Conservation (phyloP, 768 basidiomycete species). For the Mycena sanguinolenta region DNA sequence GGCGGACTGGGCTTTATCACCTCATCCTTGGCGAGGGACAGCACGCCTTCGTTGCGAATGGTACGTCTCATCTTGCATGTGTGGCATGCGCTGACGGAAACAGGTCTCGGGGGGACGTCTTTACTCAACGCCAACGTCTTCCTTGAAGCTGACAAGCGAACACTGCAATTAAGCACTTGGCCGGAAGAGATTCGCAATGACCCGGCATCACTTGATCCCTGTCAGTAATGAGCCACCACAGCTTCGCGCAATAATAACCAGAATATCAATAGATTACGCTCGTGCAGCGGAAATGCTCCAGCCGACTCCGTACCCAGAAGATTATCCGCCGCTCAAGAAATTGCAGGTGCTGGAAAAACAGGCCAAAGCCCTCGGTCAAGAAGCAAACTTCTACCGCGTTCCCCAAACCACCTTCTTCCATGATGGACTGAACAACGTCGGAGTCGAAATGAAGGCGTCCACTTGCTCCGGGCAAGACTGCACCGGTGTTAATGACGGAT, state of each 20-base stretch:
- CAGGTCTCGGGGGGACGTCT: constrained; percentile 39
- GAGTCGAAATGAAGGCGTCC: constrained; percentile 39
- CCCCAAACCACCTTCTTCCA: constrained; percentile 39
- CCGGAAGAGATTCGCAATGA: constrained; percentile 35
- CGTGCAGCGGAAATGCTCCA: constrained; percentile 38
- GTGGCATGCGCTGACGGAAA: neutral
- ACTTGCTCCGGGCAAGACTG: constrained; percentile 37
- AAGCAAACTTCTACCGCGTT: constrained; percentile 36
- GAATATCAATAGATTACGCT: constrained; percentile 27
- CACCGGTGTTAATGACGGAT: constrained; percentile 40
- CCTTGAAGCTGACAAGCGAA: constrained; percentile 35
- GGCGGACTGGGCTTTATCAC: constrained; percentile 35
- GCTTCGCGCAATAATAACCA: neutral
- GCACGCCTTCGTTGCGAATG: constrained; percentile 39
- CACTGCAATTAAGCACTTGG: constrained; percentile 32
- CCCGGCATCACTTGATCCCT: constrained; percentile 31
- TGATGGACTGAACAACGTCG: constrained; percentile 37
- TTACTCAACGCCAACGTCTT: constrained; percentile 41
- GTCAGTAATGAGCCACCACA: constrained; percentile 7
- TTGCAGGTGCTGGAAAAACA: constrained; percentile 36
- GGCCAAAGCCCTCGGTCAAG: constrained; percentile 30
- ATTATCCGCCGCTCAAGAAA: constrained; percentile 35
- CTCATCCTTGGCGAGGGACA: constrained; percentile 38
- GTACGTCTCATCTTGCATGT: constrained; percentile 16
- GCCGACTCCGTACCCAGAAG: constrained; percentile 32